Evolutionary conservation across 2,329 filamentous ascomycete genomes (phyloP).

Genomic region (Byssochlamys sp.): DNA sequence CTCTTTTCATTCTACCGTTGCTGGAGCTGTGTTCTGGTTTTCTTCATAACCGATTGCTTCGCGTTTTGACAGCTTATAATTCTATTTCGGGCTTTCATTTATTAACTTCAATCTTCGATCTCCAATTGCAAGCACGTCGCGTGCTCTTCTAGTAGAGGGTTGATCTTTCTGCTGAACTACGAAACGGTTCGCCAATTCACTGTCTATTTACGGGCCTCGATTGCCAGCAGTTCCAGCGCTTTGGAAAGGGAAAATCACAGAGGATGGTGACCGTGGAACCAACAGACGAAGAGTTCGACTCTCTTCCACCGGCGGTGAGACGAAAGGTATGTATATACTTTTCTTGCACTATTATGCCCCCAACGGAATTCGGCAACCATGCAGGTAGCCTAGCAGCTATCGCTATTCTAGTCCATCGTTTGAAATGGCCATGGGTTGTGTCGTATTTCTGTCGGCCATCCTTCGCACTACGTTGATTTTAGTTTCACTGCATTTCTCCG

Average conservation of each 20-base stretch:
- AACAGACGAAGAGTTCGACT: constrained; percentile 39
- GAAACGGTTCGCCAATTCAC: not conserved
- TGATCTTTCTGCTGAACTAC: not conserved
- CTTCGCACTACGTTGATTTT: not conserved
- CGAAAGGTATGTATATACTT: constrained; percentile 44
- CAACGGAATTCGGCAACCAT: not conserved
- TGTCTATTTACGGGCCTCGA: not conserved
- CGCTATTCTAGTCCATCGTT: not conserved
- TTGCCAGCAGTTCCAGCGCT: not conserved
- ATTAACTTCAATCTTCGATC: not conserved
- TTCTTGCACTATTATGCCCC: constrained; percentile 2
- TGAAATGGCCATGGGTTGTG: not conserved
- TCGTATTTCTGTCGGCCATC: not conserved
- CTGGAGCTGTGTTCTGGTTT: not conserved
- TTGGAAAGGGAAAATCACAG: not conserved
- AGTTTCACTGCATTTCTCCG: not conserved
- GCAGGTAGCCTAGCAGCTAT: not conserved
- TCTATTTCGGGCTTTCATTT: not conserved
- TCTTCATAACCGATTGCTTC: not conserved
- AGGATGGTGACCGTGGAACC: constrained; percentile 8
- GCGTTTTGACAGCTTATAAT: not conserved
- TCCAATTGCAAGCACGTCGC: not conserved
- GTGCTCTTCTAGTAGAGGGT: not conserved
- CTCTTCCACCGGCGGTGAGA: constrained; percentile 46
- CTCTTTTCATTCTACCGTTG: not conserved